Evolutionary conservation across 768 basidiomycete genomes (phyloP), one percentile per base, ranked within the genome.

Genomic region (Pleurotus tuoliensis): DNA sequence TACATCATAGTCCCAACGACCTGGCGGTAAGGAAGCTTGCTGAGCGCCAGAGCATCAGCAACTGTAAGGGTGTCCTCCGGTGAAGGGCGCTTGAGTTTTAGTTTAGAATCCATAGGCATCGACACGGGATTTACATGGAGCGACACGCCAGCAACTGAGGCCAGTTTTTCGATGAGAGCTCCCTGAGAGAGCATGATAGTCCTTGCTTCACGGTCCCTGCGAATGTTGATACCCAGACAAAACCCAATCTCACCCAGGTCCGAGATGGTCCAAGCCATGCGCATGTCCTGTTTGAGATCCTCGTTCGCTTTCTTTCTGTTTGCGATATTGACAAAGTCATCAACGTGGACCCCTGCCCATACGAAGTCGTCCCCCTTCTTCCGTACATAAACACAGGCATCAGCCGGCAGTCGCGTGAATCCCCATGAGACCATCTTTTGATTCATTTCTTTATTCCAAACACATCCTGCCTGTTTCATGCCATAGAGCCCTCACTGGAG

Each of bases 301-400:
- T 58, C 44, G 22, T 58, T 58, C 1, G 55, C 63, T 0, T 24
- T 44, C 30, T 34, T n/a, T 47, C 62, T 58, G 44, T 52, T 56
- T 0, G 65, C 61, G 3, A 64, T 63, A 2, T 56, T 49, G 0
- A 70, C 46, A 45, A 70, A 66, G 50, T 74, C 73, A 47, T 77
- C 69, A 6, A 78, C 71, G 47, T 75, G 69, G 1, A 75, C 64
- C 0, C 61, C 65, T 0, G 70, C 53, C 9, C 78, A 60, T 5
- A 73, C 57, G 0, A 51, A 68, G 0, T 66, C 64, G 0, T 38
- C 24, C 0, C 57, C 48, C 0, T 44, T 18, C 1, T 58, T 57
- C 1, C 66, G 47, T 74, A 76, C 7, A 77, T 59, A n/a, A n/a
- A n/a, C n/a, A n/a, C n/a, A n/a, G n/a, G 47, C 71, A 76, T 78